These are phyloP conservation scores for Boletus sensibilis DNA, from an alignment of 768 basidiomycete species.

Conservation along the genomic window DNA sequence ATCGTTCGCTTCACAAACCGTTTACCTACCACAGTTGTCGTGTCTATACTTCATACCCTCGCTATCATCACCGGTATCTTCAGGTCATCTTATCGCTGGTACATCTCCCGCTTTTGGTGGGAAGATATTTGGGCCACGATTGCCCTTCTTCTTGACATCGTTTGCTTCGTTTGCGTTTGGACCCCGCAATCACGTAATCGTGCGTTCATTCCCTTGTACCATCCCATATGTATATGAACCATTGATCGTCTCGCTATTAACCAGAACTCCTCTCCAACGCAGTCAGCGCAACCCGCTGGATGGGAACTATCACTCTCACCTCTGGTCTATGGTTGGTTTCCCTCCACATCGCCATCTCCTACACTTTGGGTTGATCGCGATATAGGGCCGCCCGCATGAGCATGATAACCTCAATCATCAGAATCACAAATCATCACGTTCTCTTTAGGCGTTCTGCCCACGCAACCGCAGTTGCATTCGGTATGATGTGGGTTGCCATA, in stretches of 20 bases:
- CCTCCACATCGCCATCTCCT: neutral
- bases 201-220: neutral
- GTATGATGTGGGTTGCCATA: neutral
- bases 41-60: neutral
- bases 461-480: neutral
- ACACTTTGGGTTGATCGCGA: neutral
- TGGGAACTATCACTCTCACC: neutral
- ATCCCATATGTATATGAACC: neutral
- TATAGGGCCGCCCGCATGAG: conserved; percentile 4
- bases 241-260: neutral
- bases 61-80: neutral
- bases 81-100: conserved; percentile 3
- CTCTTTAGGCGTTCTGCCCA: neutral
- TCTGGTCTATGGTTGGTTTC: conserved; percentile 2
- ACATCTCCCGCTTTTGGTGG: conserved; percentile 1
- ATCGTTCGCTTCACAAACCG: neutral
- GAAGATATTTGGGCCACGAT: conserved; percentile 4
- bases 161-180: neutral
- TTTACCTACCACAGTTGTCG: neutral
- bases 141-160: neutral
- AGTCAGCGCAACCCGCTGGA: neutral
- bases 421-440: neutral
- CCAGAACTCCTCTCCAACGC: neutral
- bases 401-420: conserved; percentile 2
- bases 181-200: neutral